Percentiles rank a stretch among this genome's conserved stretches.
These are phyloP conservation scores for Zygosaccharomyces bailii DNA, from an alignment of 805 yeast species.

Conservation along the genomic window DNA sequence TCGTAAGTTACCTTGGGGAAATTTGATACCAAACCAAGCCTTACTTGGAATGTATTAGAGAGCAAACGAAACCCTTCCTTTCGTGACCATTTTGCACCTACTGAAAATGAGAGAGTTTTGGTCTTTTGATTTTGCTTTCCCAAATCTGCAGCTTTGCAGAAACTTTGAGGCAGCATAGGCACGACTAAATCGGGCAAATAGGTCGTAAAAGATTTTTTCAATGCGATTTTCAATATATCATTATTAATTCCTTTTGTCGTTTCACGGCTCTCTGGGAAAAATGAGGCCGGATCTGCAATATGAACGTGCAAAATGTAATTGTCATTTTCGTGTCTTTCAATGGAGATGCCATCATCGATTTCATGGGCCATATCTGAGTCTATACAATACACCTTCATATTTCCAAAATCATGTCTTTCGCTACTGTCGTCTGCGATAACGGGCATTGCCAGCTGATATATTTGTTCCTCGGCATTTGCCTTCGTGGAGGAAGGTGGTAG, in stretches of 20 bases:
- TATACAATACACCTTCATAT: slow-evolving; percentile 69
- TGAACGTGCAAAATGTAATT: slow-evolving; percentile 57
- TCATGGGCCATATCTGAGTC: slow-evolving; percentile 80
- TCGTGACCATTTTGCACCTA: slow-evolving; percentile 34
- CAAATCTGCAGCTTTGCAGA: slow-evolving; percentile 51
- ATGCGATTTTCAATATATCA: slow-evolving; percentile 52
- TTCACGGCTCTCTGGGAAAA: slow-evolving; percentile 38
- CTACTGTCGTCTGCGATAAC: slow-evolving; percentile 16
- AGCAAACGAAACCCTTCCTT: slow-evolving; percentile 23
- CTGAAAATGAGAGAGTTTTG: slow-evolving; percentile 48
- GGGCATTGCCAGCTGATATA: slow-evolving; percentile 27
- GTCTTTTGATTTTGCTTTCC: slow-evolving; percentile 43
- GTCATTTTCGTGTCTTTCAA: slow-evolving; percentile 37
- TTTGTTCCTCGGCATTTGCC: slow-evolving; percentile 42
- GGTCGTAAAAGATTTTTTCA: slow-evolving; percentile 57
- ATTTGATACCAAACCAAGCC: slow-evolving; percentile 43
- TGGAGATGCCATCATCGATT: slow-evolving; percentile 88
- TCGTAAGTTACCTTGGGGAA: slow-evolving; percentile 58
- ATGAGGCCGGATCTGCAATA: slow-evolving; percentile 85
- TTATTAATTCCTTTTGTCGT: slow-evolving; percentile 22
- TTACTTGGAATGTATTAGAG: slow-evolving; percentile 34
- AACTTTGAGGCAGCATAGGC: slow-evolving; percentile 65
- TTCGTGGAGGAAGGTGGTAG: slow-evolving; percentile 46
- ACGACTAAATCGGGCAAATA: slow-evolving; percentile 66
- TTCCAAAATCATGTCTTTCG: slow-evolving; percentile 41